Base-by-base conservation (phyloP, 2,329 filamentous ascomycete species). In the Claviceps monticola region DNA sequence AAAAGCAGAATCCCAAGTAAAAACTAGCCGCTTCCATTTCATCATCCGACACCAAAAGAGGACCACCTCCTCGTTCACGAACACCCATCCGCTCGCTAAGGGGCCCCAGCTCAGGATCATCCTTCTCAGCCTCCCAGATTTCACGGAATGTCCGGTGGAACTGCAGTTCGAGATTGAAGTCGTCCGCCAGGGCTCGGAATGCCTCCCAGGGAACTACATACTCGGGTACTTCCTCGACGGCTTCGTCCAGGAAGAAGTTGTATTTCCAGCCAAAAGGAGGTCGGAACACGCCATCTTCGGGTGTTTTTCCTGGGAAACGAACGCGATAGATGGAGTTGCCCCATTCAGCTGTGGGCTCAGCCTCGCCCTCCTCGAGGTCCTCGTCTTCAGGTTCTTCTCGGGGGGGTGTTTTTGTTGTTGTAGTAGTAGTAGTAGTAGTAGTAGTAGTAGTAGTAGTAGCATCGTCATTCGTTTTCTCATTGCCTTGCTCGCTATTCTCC, bases 191-290 rank as follows among this genome's bases (percentile, higher is more conserved):
- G 26, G 88, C 90, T 69, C 93, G 87, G 72, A 98, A 97, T 1
- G 89, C 90, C 66, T 95, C 90, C 91, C 93, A 98, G 0, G 93
- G 93, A 1, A 98, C 93, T 1, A 98, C 91, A 64, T 95, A 98
- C 71, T 98, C 93, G 2, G 93, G 91, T 7, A 95, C 88, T 63
- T 90, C 87, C 66, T 97, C 91, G 19, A 98, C 93, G 0, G 93
- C 93, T 69, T 98, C 93, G 61, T 93, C 84, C 52, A 98, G 81
- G 67, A 89, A 95, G 73, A 95, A 98, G 63, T 82, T 95, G 71
- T 98, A 98, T 68, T 93, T 95, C 90, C 93, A 97, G 48, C 91
- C 93, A 64, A 89, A 97, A 0, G 93, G 88, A 5, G 93, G 93
- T 5, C 93, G 83, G 71, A 98, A 98, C 36, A 93, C 76, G 50